Base-by-base conservation (phyloP, 108 stramenopile genomes). In the Schizochytrium sp. region DNA sequence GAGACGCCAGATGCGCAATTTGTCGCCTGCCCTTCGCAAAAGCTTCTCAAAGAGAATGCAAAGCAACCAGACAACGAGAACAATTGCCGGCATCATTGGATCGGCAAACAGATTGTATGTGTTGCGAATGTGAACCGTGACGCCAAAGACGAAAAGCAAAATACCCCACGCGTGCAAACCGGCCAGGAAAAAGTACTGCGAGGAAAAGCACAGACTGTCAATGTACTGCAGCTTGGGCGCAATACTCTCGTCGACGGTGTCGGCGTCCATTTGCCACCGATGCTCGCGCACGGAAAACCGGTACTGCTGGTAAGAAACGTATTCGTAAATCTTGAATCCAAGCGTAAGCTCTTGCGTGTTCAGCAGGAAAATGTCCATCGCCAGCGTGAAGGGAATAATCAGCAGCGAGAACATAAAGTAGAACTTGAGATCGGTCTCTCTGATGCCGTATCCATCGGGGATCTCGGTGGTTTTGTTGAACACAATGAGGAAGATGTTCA, bases 271-370 rank as follows among this genome's bases (percentile, higher is more conserved):
- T 88, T 92, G 95, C 96, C 97, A 97, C 5, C 95, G 90, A 19
- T 94, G 72, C 41, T 96, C 94, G 10, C 97, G 92, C 57, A 95
- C 95, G 5, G 87, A 88, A 89, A 96, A 97, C 25, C 96, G 90
- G 91, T 95, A 96, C 44, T 93, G 88, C 88, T 96, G 96, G 88
- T 96, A 97, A 21, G 94, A 92, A 5, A 97, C 90, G 90, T 97
- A 97, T 89, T 97, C 96, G 91, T 94, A 94, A 23, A 97, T 92
- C 83, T 94, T 93, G 96, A 96, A 97, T 10, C 96, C 96, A 87
- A 95, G 95, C 5, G 94, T 91, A 44, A 97, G 95, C 92, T 97
- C 96, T 83, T 96, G 95, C 5, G 94, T 91, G 91, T 95, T 96
- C 34, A 96, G 91, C 51, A 97, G 72, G 53, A 96, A 95, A 8